Base-by-base conservation (phyloP, 345 rosid genomes). In the Gossypium herbaceum region DNA sequence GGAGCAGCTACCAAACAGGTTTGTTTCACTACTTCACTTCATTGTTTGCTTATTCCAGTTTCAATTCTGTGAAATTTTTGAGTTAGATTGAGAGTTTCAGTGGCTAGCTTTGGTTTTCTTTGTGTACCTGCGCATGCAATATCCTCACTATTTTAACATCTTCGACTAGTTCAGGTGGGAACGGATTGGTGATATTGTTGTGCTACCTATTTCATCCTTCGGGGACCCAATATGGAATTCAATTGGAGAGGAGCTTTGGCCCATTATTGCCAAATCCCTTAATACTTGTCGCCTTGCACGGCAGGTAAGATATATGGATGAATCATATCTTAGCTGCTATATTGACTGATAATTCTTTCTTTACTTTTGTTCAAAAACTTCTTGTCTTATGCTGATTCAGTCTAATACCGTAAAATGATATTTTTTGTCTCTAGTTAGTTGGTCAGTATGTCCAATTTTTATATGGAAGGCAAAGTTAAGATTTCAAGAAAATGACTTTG, bases 171-270 rank as follows among this genome's bases (percentile, higher is more conserved):
- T 79, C 86, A 94, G 97, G 82, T 94, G 97, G 98, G 98, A 91
- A 69, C 84, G 91, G 62, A 90, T 91, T 60, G 95, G 95, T 63
- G 94, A 94, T 86, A 88, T 94, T 74, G 85, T 88, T 82, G 94
- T 94, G 79, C 91, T 94, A 76, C 97, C 98, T 4, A 84, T 77
- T 72, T 81, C 92, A 73, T 91, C 92, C 60, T 94, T 92, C 81
- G 87, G 67, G 79, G 97, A 94, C 85, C 93, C 89, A 73, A 56
- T 81, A 19, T 91, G 97, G 98, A 84, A 87, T 77, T 83, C 85
- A 67, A 77, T 88, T 55, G 85, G 88, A 59, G 81, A 85, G 63
- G 95, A 91, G 78, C 89, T 94, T 75, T 92, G 98, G 98, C 83
- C 88, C 51, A 48, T 80, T 61, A 74, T 92, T 75, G 94, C 95